Conservation (phyloP, 2,329 filamentous ascomycete genomes). For the Aspergillus brunneoviolaceus region DNA sequence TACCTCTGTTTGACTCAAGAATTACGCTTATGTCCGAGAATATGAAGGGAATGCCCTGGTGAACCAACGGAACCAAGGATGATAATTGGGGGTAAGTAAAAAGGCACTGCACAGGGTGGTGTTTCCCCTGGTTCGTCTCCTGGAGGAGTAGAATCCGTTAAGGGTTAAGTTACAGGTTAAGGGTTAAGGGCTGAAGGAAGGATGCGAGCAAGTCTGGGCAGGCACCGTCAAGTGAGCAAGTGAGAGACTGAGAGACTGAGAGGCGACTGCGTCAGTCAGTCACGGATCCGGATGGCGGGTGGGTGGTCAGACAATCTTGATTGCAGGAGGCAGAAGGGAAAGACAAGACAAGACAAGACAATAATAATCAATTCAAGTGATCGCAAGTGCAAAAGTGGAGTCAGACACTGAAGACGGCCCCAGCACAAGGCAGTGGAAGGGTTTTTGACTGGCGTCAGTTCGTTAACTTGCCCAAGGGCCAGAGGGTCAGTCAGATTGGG, state of each 20-base stretch:
- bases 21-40: not conserved
- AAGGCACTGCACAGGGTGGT: not conserved
- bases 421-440: constrained; percentile 1
- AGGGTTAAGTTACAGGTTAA: not conserved
- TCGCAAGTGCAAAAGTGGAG: constrained; percentile 8
- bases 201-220: constrained; percentile 3
- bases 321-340: constrained; percentile 17
- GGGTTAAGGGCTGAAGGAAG: constrained; percentile 2
- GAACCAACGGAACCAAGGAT: constrained; percentile 9
- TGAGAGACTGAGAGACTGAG: not conserved
- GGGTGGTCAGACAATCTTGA: constrained; percentile 20
- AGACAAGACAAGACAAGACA: constrained; percentile 13
- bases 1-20: constrained; percentile 9
- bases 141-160: not conserved
- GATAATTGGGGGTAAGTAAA: constrained; percentile 11
- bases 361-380: not conserved
- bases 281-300: constrained; percentile 1
- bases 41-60: constrained; percentile 3
- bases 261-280: constrained; percentile 3
- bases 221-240: constrained; percentile 4
- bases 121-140: constrained; percentile 12
- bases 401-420: constrained; percentile 15
- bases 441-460: constrained; percentile 3
- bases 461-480: not conserved
- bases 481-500: constrained; percentile 9